Evolutionary conservation across 495 filamentous ascomycete genomes (phyloP).

Genomic region (Tuber indicum): DNA sequence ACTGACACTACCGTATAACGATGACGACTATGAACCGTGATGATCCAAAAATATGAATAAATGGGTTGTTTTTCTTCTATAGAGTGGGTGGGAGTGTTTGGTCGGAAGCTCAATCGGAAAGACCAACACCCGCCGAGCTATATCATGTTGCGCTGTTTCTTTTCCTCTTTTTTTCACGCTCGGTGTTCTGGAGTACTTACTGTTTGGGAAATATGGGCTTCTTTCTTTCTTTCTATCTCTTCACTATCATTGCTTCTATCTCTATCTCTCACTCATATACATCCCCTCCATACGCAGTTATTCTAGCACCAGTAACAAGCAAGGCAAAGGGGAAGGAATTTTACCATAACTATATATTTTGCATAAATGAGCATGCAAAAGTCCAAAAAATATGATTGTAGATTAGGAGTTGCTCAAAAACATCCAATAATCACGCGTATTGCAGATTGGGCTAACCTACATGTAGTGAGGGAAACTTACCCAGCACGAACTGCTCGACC

Average conservation of each 20-base stretch:
- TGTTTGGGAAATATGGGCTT: neutral
- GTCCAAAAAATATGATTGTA: neutral
- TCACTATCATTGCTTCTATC: neutral
- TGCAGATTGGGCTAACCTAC: neutral
- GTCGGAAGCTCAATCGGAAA: neutral
- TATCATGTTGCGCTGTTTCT: neutral
- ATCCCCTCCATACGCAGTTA: neutral
- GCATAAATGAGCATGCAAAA: neutral
- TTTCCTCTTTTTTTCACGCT: neutral
- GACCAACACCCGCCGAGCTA: neutral
- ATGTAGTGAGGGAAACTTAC: too few relatives aligned
- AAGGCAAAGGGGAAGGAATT: neutral
- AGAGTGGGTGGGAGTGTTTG: neutral
- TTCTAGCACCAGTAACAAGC: neutral
- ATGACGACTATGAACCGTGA: neutral
- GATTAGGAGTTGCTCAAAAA: neutral
- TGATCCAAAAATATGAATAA: neutral
- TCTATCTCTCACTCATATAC: neutral
- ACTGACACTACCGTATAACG: neutral
- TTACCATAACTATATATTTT: neutral
- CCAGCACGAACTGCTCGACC: too few relatives aligned
- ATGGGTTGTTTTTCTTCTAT: neutral
- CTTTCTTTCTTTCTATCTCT: neutral
- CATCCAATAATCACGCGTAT: neutral
- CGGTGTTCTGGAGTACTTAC: neutral